Percentiles rank a stretch among this genome's conserved stretches.
Evolutionary conservation across 805 yeast species (phyloP).

Genomic region (Candida schatavii): DNA sequence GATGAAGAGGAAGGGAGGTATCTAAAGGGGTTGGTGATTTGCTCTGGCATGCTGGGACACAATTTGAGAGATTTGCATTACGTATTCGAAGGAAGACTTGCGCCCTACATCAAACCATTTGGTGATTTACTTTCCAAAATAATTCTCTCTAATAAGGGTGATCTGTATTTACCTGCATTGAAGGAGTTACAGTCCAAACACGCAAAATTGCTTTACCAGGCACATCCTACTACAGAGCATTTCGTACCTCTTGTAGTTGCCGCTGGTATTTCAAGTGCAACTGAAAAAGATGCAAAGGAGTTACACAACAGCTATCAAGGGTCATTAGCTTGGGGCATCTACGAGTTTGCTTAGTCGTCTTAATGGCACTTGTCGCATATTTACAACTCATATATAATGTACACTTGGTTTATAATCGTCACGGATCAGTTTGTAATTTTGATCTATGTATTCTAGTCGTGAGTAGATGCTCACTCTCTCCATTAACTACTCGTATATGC

Average conservation of each 20-base stretch:
- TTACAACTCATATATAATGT: too few relatives aligned
- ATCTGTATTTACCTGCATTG: conserved; percentile 34
- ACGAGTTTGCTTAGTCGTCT: conserved; percentile 36
- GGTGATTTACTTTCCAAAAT: conserved; percentile 43
- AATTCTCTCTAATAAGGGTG: conserved; percentile 7
- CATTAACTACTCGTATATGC: conserved; percentile 2
- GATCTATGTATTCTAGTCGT: too few relatives aligned
- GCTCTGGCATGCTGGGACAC: conserved; percentile 81
- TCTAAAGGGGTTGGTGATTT: conserved; percentile 45
- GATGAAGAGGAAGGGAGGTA: conserved; percentile 22
- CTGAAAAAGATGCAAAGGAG: conserved; percentile 31
- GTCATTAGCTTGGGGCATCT: conserved; percentile 71
- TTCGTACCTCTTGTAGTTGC: conserved; percentile 64
- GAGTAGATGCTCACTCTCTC: too few relatives aligned
- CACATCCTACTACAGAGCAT: conserved; percentile 81
- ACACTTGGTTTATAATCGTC: too few relatives aligned
- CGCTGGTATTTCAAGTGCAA: conserved; percentile 50
- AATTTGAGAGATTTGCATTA: conserved; percentile 56
- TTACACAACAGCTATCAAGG: conserved; percentile 43
- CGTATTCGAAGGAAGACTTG: conserved; percentile 10
- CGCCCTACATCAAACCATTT: conserved; percentile 55
- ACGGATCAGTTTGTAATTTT: too few relatives aligned
- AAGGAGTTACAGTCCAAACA: conserved; percentile 29
- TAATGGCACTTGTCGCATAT: too few relatives aligned
- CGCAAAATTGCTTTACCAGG: conserved; percentile 36